Conservation (phyloP, 352 stramenopile genomes). For the Pythium aristosporum region DNA sequence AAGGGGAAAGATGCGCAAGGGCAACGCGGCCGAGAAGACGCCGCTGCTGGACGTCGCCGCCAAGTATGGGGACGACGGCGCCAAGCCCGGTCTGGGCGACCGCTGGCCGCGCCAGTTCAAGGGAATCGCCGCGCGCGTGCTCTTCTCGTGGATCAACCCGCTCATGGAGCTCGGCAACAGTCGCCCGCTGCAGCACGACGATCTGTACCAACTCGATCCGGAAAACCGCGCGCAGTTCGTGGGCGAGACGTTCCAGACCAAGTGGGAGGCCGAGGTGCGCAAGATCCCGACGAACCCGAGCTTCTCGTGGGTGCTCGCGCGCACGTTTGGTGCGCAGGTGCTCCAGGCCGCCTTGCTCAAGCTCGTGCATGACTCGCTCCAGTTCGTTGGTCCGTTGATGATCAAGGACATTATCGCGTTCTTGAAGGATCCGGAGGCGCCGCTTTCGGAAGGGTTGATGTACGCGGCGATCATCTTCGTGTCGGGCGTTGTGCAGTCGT, state of each 20-base stretch:
- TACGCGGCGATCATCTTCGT: constrained; percentile 73
- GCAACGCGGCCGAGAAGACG: constrained; percentile 26
- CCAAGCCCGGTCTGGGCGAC: constrained; percentile 9
- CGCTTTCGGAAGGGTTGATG: constrained; percentile 50
- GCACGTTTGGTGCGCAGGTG: constrained; percentile 51
- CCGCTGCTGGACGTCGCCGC: constrained; percentile 24
- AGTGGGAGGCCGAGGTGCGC: constrained; percentile 41
- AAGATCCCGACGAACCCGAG: constrained; percentile 19
- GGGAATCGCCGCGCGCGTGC: constrained; percentile 48
- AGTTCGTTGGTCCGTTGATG: constrained; percentile 81
- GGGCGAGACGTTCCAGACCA: constrained; percentile 37
- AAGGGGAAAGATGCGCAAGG: neutral
- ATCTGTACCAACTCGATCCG: constrained; percentile 84
- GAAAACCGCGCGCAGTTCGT: constrained; percentile 60
- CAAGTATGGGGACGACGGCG: constrained; percentile 2
- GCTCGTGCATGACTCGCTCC: constrained; percentile 77
- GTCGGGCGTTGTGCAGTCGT: constrained; percentile 73
- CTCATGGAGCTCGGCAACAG: constrained; percentile 84
- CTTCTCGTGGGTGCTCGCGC: constrained; percentile 25
- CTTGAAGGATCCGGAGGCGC: constrained; percentile 59
- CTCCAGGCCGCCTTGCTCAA: constrained; percentile 63
- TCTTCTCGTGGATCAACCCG: constrained; percentile 89
- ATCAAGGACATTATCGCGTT: constrained; percentile 88
- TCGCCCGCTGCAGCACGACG: constrained; percentile 71
- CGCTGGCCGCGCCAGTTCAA: constrained; percentile 44